phyloP scores from a whole-genome alignment of 192 early-diverging fungal genomes.

The Coemansia sp. region DNA sequence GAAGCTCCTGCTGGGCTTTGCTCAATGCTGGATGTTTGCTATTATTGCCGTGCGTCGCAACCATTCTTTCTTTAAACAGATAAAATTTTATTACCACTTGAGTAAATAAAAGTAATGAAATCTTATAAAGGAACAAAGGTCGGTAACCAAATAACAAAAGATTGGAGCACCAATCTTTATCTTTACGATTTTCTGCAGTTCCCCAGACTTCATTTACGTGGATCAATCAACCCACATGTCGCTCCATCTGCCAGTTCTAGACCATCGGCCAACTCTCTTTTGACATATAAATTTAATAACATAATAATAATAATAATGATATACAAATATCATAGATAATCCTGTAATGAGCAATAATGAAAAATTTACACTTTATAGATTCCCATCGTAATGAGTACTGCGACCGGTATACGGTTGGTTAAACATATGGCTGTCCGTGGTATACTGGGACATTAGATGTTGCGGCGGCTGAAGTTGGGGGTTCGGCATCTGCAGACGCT shows the following conservation, averaged over 20 bases:
- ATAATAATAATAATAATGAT: too few relatives aligned
- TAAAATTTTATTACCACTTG: too few relatives aligned
- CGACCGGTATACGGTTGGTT: background rate
- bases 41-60: background rate
- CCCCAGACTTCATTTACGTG: too few relatives aligned
- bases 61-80: background rate
- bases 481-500: background rate
- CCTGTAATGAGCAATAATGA: too few relatives aligned
- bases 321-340: too few relatives aligned
- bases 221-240: background rate
- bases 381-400: background rate
- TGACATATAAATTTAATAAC: too few relatives aligned
- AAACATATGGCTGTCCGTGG: conserved; percentile 3
- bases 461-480: background rate
- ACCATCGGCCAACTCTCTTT: background rate
- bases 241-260: background rate
- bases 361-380: conserved; percentile 5
- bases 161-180: background rate
- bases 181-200: too few relatives aligned
- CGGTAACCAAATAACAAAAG: background rate
- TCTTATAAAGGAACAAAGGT: background rate
- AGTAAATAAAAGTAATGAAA: background rate
- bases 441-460: background rate
- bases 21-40: background rate
- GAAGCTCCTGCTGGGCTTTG: conserved; percentile 40